Evolutionary conservation across 805 yeast genomes (phyloP).

Genomic region (Ogataea neopini): DNA sequence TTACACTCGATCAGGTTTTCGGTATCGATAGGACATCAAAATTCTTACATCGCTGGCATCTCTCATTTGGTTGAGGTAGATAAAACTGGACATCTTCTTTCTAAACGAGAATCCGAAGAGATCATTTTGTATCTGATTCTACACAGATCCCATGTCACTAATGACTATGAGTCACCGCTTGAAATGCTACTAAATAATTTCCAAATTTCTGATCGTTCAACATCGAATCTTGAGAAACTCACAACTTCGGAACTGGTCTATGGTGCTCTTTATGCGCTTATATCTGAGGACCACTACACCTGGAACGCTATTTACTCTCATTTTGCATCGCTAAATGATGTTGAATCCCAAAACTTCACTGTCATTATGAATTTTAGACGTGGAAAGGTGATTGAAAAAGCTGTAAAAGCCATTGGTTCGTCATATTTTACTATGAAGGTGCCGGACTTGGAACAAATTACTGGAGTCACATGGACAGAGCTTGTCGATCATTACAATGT

Average conservation of each 20-base stretch:
- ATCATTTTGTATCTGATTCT: slow-evolving; percentile 43
- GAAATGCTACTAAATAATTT: slow-evolving; percentile 23
- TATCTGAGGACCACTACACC: slow-evolving; percentile 33
- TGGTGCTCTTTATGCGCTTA: slow-evolving; percentile 27
- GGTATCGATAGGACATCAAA: slow-evolving; percentile 47
- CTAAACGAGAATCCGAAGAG: slow-evolving; percentile 39
- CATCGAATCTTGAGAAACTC: not conserved
- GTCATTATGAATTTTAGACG: slow-evolving; percentile 47
- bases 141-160: slow-evolving; percentile 46
- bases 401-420: slow-evolving; percentile 35
- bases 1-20: slow-evolving; percentile 49
- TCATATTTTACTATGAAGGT: slow-evolving; percentile 42
- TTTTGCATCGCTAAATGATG: slow-evolving; percentile 10
- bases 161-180: slow-evolving; percentile 36
- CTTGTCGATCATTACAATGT: slow-evolving; percentile 28
- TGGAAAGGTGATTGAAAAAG: slow-evolving; percentile 32
- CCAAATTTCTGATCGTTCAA: not conserved
- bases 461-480: slow-evolving; percentile 34
- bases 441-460: slow-evolving; percentile 29
- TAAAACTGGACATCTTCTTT: slow-evolving; percentile 24
- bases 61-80: slow-evolving; percentile 39
- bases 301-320: slow-evolving; percentile 34
- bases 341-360: slow-evolving; percentile 8
- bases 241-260: slow-evolving; percentile 9
- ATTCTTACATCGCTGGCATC: slow-evolving; percentile 57